These are phyloP conservation scores for Nectriaceae sp. DNA, from an alignment of 2,329 filamentous ascomycete species.

Conservation along the genomic window DNA sequence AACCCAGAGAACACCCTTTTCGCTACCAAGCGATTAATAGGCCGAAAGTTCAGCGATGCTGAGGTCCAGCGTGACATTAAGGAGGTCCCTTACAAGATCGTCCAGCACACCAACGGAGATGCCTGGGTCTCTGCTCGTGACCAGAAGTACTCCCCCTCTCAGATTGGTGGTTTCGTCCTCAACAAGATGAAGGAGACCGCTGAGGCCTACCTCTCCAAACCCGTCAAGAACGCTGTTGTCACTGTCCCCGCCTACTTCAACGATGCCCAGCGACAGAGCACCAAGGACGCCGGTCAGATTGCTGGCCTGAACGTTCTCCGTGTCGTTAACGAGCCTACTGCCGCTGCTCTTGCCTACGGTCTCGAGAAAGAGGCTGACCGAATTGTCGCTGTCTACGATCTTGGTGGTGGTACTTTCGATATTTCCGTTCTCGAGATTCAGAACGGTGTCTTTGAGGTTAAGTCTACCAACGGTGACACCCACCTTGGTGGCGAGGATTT, in stretches of 20 bases:
- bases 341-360: slow-evolving; percentile 92
- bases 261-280: slow-evolving; percentile 95
- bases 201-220: slow-evolving; percentile 87
- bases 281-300: slow-evolving; percentile 97
- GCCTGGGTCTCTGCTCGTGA: slow-evolving; percentile 93
- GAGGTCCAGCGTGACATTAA: slow-evolving; percentile 97
- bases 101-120: slow-evolving; percentile 94
- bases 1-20: slow-evolving; percentile 99
- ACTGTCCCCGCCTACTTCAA: slow-evolving; percentile 99
- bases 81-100: slow-evolving; percentile 98
- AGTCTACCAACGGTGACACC: slow-evolving; percentile 98
- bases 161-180: slow-evolving; percentile 94
- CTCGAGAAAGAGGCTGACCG: slow-evolving; percentile 92
- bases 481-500: slow-evolving; percentile 98
- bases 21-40: slow-evolving; percentile 97
- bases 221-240: slow-evolving; percentile 92
- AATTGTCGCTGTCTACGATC: slow-evolving; percentile 93
- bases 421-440: slow-evolving; percentile 97
- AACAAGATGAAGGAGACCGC: slow-evolving; percentile 99
- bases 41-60: slow-evolving; percentile 90
- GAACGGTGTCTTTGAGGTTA: slow-evolving; percentile 97
- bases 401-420: slow-evolving; percentile 98
- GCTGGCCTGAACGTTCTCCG: slow-evolving; percentile 94
- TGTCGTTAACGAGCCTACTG: slow-evolving; percentile 97
- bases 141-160: slow-evolving; percentile 97